These are phyloP conservation scores for Candida maesae DNA, from an alignment of 805 yeast genomes.

Conservation along the genomic window DNA sequence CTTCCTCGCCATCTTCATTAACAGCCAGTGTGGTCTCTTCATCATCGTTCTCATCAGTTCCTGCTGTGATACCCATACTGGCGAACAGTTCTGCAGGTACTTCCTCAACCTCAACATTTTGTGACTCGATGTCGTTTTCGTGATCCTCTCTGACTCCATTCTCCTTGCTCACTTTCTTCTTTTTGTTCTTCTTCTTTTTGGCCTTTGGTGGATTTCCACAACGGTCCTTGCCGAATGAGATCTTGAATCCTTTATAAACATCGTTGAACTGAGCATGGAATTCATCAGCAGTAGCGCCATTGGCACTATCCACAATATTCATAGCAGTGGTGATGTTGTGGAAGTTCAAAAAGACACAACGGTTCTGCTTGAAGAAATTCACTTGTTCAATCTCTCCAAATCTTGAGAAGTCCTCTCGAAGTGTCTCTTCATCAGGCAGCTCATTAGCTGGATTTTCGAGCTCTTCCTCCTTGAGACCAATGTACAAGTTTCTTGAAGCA, in stretches of 20 bases:
- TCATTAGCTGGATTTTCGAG: slow-evolving; percentile 27
- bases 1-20: not conserved
- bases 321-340: slow-evolving; percentile 61
- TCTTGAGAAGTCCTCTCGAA: slow-evolving; percentile 55
- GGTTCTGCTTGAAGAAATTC: slow-evolving; percentile 62
- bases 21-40: not conserved
- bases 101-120: slow-evolving; percentile 17
- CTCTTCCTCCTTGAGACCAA: slow-evolving; percentile 48
- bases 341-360: slow-evolving; percentile 75
- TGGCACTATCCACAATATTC: slow-evolving; percentile 56
- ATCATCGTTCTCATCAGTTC: slow-evolving; percentile 6
- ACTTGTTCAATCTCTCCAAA: slow-evolving; percentile 78
- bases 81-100: slow-evolving; percentile 23
- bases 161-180: slow-evolving; percentile 10
- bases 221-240: slow-evolving; percentile 73
- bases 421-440: slow-evolving; percentile 44
- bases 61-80: slow-evolving; percentile 24
- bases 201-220: slow-evolving; percentile 71
- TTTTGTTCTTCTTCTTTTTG: slow-evolving; percentile 34
- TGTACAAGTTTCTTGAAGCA: slow-evolving; percentile 74
- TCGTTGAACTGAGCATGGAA: slow-evolving; percentile 39
- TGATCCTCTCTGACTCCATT: slow-evolving; percentile 1
- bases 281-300: slow-evolving; percentile 31
- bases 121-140: slow-evolving; percentile 3
- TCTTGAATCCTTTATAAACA: slow-evolving; percentile 50